These are phyloP conservation scores for Penstemon newberryi DNA, from an alignment of 257 asterid genomes.

Conservation along the genomic window DNA sequence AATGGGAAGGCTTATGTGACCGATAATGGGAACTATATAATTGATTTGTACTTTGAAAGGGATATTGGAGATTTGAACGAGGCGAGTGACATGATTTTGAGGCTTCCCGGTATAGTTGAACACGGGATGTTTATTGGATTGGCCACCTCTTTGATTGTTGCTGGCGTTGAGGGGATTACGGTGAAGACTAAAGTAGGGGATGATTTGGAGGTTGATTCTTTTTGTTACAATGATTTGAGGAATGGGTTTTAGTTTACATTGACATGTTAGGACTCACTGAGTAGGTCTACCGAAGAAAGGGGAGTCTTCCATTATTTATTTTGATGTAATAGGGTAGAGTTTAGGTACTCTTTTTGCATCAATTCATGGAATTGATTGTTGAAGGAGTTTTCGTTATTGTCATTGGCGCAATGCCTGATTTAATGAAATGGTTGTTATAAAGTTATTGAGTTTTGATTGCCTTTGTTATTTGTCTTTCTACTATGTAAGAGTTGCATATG, in stretches of 20 bases:
- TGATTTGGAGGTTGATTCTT: constrained; percentile 36
- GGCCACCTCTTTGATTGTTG: constrained; percentile 60
- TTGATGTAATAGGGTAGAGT: constrained; percentile 21
- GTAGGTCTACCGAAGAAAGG: constrained; percentile 15
- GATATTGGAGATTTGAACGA: constrained; percentile 57
- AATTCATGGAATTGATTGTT: constrained; percentile 26
- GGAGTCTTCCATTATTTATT: constrained; percentile 21
- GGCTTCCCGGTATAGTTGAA: constrained; percentile 70
- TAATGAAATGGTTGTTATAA: constrained; percentile 8
- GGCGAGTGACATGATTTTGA: constrained; percentile 63
- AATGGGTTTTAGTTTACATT: constrained; percentile 35
- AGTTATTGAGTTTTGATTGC: constrained; percentile 1
- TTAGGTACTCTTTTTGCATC: constrained; percentile 29
- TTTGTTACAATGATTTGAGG: constrained; percentile 47
- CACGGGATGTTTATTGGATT: constrained; percentile 65
- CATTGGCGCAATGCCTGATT: constrained; percentile 17
- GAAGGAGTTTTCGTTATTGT: constrained; percentile 12
- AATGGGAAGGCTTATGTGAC: constrained; percentile 45
- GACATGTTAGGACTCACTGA: not conserved
- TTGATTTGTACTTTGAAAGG: constrained; percentile 63
- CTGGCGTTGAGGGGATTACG: constrained; percentile 54
- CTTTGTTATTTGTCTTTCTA: constrained; percentile 1
- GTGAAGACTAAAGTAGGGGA: constrained; percentile 52
- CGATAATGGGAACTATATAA: constrained; percentile 59
- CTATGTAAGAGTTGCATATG: too few species aligned